These are phyloP conservation scores for Mariannaea elegans DNA, from an alignment of 2,329 filamentous ascomycete species.

Conservation along the genomic window DNA sequence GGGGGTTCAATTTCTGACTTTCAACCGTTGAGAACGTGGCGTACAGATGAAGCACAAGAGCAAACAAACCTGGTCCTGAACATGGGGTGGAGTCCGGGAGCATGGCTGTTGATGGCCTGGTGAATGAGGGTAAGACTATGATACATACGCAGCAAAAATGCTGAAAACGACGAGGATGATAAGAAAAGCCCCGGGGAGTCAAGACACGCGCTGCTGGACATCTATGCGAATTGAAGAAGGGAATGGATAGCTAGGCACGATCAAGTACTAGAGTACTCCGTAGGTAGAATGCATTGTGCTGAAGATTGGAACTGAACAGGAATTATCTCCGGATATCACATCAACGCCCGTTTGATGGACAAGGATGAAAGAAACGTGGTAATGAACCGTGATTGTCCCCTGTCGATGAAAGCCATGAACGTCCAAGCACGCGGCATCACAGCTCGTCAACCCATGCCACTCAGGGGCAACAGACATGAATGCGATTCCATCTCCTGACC, in stretches of 20 bases:
- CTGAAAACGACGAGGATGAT: too few relatives aligned
- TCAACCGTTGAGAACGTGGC: constrained; percentile 9
- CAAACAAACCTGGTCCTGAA: not conserved
- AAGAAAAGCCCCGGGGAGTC: too few relatives aligned
- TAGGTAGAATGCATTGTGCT: not conserved
- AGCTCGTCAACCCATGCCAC: not conserved
- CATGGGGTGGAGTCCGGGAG: not conserved
- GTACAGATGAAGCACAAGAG: not conserved
- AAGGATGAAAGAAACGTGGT: not conserved
- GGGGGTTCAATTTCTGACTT: not conserved
- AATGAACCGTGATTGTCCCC: not conserved
- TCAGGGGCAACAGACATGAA: constrained; percentile 16
- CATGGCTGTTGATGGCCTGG: too few relatives aligned
- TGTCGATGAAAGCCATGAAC: not conserved
- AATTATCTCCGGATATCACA: constrained; percentile 4
- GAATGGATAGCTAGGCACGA: not conserved
- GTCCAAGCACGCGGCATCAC: constrained; percentile 12
- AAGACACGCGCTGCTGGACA: not conserved
- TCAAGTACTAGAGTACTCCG: too few relatives aligned
- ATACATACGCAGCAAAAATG: not conserved
- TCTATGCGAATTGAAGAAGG: not conserved
- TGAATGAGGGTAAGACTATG: not conserved
- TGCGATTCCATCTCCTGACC: constrained; percentile 13
- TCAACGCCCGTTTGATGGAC: not conserved
- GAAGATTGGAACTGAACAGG: not conserved